Base-by-base conservation (phyloP, 2,329 filamentous ascomycete genomes). In the Talaromyces sp. region DNA sequence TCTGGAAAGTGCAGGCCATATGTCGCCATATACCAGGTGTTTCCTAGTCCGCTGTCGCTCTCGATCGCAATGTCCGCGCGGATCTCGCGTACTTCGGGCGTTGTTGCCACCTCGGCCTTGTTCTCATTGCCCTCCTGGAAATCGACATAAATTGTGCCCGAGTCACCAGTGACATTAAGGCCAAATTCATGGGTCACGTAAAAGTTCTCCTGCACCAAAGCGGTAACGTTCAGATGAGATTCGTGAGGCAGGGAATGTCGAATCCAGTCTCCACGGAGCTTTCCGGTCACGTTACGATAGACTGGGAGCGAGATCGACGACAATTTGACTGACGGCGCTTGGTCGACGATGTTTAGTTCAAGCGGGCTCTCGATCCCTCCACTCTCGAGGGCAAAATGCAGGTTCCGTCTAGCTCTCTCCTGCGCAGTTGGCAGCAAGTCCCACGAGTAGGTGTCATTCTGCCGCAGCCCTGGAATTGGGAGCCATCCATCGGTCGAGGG, bases 1-100 rank as follows among this genome's bases (percentile, higher is more conserved):
- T 84, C 82, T 41, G 89, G 87, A 81, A 92, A 96, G 77, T 98
- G 93, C 4, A 96, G 83, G 3, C 95, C 95, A 74, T 91, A 88
- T 55, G 96, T 77, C 56, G 85, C 82, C 77, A 96, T 86, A 66
- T 93, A 88, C 86, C 89, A 93, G 66, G 86, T 89, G 69, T 88
- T 88, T 5, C 89, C 89, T 62, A 84, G 81, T 66, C 84, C 84
- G 59, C 84, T 82, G 49, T 85, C 81, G 68, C 95, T 91, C 67
- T 91, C 87, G 43, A 97, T 80, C 7, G 84, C 86, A 57, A 93
- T 77, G 7, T 86, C 85, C 0, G 86, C 90, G 59, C 83, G 84
- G 58, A 93, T 84, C 68, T 89, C 85, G 55, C 89, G 86, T 32
- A 87, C 83, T 27, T 83, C 76, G n/a, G 82, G 79, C 41, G 13